These are phyloP conservation scores for Tephrocybe rancida DNA, from an alignment of 768 basidiomycete species.

Conservation along the genomic window DNA sequence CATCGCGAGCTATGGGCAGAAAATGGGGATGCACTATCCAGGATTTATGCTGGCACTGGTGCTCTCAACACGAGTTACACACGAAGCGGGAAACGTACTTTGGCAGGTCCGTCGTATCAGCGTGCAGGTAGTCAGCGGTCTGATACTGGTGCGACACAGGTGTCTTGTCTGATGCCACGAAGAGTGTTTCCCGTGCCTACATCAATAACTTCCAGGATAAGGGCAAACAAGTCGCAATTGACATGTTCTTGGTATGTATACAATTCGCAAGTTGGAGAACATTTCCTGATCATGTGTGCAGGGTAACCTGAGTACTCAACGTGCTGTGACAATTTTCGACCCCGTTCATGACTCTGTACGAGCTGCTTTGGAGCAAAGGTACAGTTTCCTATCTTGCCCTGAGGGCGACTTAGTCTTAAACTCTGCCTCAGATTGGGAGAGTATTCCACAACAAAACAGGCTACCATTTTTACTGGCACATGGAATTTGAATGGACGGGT, in stretches of 20 bases:
- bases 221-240: conserved; percentile 91
- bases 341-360: conserved; percentile 91
- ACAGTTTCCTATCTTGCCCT: conserved; percentile 10
- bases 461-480: conserved; percentile 83
- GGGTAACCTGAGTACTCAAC: conserved; percentile 92
- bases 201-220: conserved; percentile 98
- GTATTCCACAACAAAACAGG: conserved; percentile 78
- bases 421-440: conserved; percentile 60
- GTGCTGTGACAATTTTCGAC: conserved; percentile 89
- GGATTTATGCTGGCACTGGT: conserved; percentile 93
- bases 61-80: conserved; percentile 97
- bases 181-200: conserved; percentile 93
- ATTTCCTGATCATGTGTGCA: conserved; percentile 33
- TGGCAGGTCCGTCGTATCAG: conserved; percentile 66
- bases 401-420: not conserved
- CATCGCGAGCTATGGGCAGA: conserved; percentile 98
- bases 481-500: conserved; percentile 97
- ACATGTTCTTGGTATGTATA: conserved; percentile 83
- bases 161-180: conserved; percentile 93
- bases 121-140: conserved; percentile 1
- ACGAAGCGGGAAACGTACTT: conserved; percentile 89
- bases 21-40: conserved; percentile 90
- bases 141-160: conserved; percentile 42
- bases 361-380: conserved; percentile 71
- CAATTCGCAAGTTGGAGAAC: not conserved